Conservation (phyloP, 2,329 filamentous ascomycete species). For the Sphaerulina populicola region DNA sequence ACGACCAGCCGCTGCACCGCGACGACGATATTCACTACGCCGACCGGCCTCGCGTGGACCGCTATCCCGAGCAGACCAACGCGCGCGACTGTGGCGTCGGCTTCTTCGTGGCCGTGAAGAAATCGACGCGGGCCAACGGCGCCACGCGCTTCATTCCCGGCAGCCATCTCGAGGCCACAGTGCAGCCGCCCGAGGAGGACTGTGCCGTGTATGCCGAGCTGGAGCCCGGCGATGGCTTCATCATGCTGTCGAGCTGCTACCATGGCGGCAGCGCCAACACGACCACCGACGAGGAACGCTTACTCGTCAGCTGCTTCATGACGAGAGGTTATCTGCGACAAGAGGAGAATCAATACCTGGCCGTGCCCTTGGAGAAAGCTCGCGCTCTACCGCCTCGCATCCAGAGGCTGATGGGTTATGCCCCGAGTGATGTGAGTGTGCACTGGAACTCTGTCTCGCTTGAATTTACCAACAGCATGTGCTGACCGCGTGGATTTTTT, state of each 20-base stretch:
- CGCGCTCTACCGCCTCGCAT: not conserved
- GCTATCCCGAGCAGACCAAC: constrained; percentile 1
- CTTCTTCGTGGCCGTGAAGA: constrained; percentile 5
- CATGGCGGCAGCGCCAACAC: constrained; percentile 1
- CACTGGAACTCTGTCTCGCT: not conserved
- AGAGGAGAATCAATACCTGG: not conserved
- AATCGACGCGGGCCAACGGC: not conserved
- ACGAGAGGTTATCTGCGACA: not conserved
- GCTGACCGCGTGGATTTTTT: too few species aligned
- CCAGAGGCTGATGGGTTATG: constrained; percentile 4
- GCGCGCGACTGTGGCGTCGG: constrained; percentile 2
- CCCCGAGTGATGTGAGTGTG: constrained; percentile 1
- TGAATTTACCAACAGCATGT: not conserved
- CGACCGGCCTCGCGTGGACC: not conserved
- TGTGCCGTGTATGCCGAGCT: constrained; percentile 3
- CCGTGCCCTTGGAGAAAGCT: not conserved
- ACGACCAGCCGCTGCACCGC: constrained; percentile 3
- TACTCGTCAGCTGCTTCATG: constrained; percentile 4
- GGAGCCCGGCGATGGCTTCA: constrained; percentile 4
- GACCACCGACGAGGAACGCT: not conserved
- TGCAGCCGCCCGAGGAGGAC: constrained; percentile 2
- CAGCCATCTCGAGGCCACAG: constrained; percentile 3
- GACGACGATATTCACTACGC: constrained; percentile 5
- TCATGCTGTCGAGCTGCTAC: constrained; percentile 3
- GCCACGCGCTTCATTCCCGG: constrained; percentile 4